A percentile compares a stretch with the other conserved stretches of the same genome.
These are phyloP conservation scores for Leishmania martiniquensis DNA, from an alignment of 208 protist genomes.

Conservation along the genomic window DNA sequence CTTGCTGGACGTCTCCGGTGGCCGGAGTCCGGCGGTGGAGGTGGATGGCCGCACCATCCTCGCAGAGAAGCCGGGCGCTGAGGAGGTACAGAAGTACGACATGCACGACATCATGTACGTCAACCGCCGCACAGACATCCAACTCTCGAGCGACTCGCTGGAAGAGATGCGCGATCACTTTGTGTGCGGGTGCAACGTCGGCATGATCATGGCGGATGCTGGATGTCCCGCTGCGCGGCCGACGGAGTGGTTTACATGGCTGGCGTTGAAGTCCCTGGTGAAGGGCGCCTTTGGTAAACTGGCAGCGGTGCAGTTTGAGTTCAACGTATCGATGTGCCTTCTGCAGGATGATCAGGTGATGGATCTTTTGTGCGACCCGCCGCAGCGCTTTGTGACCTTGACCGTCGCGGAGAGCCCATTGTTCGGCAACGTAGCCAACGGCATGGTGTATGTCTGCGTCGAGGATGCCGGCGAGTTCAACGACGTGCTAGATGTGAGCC, in stretches of 20 bases:
- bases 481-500: constrained; percentile 49
- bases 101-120: constrained; percentile 58
- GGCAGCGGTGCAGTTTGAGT: constrained; percentile 25
- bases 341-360: constrained; percentile 77
- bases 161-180: constrained; percentile 72
- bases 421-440: constrained; percentile 76
- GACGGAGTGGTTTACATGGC: constrained; percentile 69
- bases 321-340: constrained; percentile 65
- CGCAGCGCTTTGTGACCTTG: constrained; percentile 42
- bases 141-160: constrained; percentile 46
- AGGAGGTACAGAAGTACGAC: constrained; percentile 78
- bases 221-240: constrained; percentile 45
- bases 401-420: constrained; percentile 70
- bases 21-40: constrained; percentile 28
- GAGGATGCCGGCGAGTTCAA: constrained; percentile 70
- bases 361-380: constrained; percentile 52
- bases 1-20: constrained; percentile 42
- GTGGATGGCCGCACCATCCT: constrained; percentile 63
- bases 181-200: constrained; percentile 58
- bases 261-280: constrained; percentile 54
- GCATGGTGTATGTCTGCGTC: constrained; percentile 52
- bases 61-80: constrained; percentile 43
- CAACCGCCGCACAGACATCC: constrained; percentile 34
- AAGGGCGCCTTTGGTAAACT: constrained; percentile 59
- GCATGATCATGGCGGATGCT: constrained; percentile 71